Evolutionary conservation across 345 rosid species (phyloP).

Genomic region (Syzygium aqueum): DNA sequence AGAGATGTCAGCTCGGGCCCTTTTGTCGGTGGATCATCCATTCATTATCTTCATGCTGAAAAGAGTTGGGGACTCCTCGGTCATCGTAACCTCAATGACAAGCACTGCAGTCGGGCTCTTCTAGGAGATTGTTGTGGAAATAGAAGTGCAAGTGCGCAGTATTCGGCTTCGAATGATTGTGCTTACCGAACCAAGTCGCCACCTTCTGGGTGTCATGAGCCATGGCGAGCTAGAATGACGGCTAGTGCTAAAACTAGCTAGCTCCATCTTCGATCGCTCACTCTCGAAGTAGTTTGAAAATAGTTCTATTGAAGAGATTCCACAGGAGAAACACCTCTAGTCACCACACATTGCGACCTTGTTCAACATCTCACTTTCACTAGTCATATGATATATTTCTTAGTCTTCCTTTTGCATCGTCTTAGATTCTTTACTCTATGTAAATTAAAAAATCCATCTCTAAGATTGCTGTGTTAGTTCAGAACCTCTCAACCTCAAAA

Average conservation of each 20-base stretch:
- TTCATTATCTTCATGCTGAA: background rate
- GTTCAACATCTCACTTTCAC: background rate
- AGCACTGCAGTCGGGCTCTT: conserved; percentile 27
- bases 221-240: background rate
- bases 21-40: conserved; percentile 5
- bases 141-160: conserved; percentile 11
- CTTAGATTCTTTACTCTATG: background rate
- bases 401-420: background rate
- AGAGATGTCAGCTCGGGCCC: conserved; percentile 1
- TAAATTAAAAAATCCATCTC: background rate
- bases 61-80: background rate
- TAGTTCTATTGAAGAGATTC: background rate
- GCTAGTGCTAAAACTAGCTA: background rate
- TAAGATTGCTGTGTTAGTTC: background rate
- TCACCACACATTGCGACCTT: background rate
- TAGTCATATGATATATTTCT: background rate
- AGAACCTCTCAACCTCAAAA: background rate
- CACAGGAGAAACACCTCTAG: background rate
- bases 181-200: background rate
- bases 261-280: background rate
- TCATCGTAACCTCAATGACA: background rate
- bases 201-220: background rate
- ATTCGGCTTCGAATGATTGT: conserved; percentile 1
- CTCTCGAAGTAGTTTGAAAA: background rate
- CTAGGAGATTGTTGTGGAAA: conserved; percentile 20